phyloP scores from a whole-genome alignment of 805 yeast species.

The Kurtzmaniella cleridarum region DNA sequence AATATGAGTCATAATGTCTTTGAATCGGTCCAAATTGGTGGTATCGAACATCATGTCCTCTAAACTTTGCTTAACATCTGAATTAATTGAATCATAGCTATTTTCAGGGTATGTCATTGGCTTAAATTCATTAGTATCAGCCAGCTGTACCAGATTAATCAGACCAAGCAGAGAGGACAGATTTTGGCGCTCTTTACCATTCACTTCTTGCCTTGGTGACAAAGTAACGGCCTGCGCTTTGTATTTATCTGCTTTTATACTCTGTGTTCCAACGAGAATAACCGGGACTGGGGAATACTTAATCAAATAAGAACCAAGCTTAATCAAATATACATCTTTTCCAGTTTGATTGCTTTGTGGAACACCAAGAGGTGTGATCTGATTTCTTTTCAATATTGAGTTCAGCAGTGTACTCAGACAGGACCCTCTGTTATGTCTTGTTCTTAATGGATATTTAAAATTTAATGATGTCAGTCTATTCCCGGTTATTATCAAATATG shows the following conservation, averaged over 20 bases:
- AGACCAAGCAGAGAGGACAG: neutral
- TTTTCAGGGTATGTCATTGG: too few species aligned
- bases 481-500: conserved; percentile 32
- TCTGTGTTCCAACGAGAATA: conserved; percentile 26
- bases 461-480: conserved; percentile 36
- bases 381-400: too few species aligned
- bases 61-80: too few species aligned
- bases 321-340: conserved; percentile 25
- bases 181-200: neutral
- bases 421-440: conserved; percentile 8
- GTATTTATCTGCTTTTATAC: conserved; percentile 4
- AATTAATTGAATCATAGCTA: too few species aligned
- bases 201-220: too few species aligned
- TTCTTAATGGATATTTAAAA: conserved; percentile 35
- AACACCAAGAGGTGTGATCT: too few species aligned
- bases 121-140: too few species aligned
- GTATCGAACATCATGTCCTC: too few species aligned
- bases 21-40: conserved; percentile 10
- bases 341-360: neutral
- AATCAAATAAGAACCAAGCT: conserved; percentile 31
- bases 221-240: too few species aligned
- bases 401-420: conserved; percentile 2
- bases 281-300: conserved; percentile 37
- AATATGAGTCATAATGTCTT: conserved; percentile 17
- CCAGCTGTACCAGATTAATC: neutral